Evolutionary conservation across 805 yeast species (phyloP).

Genomic region (Wickerhamiella slavikovae): DNA sequence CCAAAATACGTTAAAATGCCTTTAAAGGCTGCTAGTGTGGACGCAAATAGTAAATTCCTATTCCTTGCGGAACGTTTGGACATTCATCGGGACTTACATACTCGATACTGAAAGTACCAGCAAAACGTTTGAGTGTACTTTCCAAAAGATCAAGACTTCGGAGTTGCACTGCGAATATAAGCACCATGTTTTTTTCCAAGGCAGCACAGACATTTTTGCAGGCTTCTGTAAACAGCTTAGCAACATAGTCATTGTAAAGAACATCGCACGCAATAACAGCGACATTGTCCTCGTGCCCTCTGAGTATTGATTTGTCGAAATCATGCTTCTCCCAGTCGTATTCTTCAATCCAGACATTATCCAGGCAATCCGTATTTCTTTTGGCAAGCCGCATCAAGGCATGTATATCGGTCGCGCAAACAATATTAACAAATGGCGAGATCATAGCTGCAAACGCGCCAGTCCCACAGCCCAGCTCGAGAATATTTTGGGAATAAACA

Average conservation of each 20-base stretch:
- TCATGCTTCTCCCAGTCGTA: slow-evolving; percentile 13
- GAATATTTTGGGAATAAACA: slow-evolving; percentile 1
- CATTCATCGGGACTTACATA: not conserved
- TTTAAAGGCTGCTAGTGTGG: not conserved
- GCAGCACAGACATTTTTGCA: too few relatives aligned
- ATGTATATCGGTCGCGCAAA: slow-evolving; percentile 11
- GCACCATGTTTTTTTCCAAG: not conserved
- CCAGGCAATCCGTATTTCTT: slow-evolving; percentile 3
- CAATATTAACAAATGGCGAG: not conserved
- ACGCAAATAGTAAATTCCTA: not conserved
- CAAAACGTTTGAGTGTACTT: not conserved
- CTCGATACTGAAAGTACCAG: not conserved
- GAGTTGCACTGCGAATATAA: not conserved
- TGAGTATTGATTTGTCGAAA: slow-evolving; percentile 1
- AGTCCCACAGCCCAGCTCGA: slow-evolving; percentile 12
- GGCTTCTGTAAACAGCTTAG: slow-evolving; percentile 5
- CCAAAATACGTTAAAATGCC: not conserved
- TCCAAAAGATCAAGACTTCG: not conserved
- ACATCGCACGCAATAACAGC: slow-evolving; percentile 11
- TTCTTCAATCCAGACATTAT: slow-evolving; percentile 5
- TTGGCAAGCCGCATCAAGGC: slow-evolving; percentile 8
- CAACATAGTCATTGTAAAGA: slow-evolving; percentile 10
- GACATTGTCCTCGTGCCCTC: slow-evolving; percentile 1
- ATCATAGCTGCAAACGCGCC: slow-evolving; percentile 10
- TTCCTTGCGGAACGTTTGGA: not conserved